A percentile compares a stretch with the other conserved stretches of the same genome.
These are phyloP conservation scores for Rhodamnia rubescens DNA, from an alignment of 345 rosid species.

Conservation along the genomic window DNA sequence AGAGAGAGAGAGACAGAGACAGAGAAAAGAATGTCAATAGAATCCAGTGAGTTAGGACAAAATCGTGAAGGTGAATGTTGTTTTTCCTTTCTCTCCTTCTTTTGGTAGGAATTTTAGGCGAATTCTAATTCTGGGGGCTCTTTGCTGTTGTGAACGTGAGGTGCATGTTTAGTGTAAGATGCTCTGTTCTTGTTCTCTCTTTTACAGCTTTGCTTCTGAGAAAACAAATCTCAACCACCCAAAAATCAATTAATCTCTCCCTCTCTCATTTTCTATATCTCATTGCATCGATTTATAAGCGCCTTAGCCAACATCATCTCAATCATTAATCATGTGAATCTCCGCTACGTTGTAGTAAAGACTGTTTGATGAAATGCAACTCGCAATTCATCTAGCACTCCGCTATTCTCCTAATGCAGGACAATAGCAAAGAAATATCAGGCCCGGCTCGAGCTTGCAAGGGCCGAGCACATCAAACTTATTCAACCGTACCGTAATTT, in stretches of 20 bases:
- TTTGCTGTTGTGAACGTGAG: constrained; percentile 32
- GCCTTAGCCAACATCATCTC: background rate
- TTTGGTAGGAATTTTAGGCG: background rate
- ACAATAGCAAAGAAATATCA: background rate
- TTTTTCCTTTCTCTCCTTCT: background rate
- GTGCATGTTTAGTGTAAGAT: constrained; percentile 26
- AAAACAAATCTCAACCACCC: background rate
- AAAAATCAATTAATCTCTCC: background rate
- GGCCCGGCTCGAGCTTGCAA: fast-evolving
- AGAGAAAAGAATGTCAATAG: background rate
- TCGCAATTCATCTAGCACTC: background rate
- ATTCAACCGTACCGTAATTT: no score
- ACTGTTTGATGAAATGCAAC: background rate
- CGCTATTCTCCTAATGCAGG: fast-evolving
- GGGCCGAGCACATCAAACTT: no score
- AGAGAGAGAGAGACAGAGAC: background rate
- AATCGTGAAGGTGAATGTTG: background rate
- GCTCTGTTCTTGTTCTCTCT: background rate
- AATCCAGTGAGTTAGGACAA: background rate
- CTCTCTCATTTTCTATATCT: no score
- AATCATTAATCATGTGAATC: background rate
- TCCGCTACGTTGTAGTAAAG: no score
- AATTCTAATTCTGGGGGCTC: background rate
- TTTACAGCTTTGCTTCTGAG: background rate
- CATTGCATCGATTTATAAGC: background rate